These are phyloP conservation scores for Trichothecium sympodiale DNA, from an alignment of 2,329 filamentous ascomycete genomes.

Conservation along the genomic window DNA sequence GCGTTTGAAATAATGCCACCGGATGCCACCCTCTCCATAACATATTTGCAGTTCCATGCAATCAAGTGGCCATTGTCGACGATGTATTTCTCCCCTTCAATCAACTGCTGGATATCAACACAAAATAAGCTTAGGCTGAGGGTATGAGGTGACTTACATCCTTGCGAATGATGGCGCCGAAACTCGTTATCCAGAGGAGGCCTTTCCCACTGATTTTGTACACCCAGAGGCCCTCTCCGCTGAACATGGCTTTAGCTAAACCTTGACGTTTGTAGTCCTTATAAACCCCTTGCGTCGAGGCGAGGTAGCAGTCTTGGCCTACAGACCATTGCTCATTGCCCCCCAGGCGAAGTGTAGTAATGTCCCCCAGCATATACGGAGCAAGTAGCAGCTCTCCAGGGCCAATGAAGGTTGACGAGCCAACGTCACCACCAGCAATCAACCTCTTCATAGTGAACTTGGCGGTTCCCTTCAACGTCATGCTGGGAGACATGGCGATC, in stretches of 20 bases:
- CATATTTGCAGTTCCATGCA: constrained; percentile 93
- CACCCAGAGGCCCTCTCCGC: constrained; percentile 82
- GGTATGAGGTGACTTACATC: constrained; percentile 75
- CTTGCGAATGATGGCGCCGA: constrained; percentile 91
- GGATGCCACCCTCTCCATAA: constrained; percentile 78
- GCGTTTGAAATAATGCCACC: constrained; percentile 88
- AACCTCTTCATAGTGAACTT: constrained; percentile 90
- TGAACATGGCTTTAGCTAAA: constrained; percentile 84
- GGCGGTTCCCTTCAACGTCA: constrained; percentile 71
- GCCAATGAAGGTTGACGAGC: constrained; percentile 70
- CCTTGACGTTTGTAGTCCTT: constrained; percentile 83
- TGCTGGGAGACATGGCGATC: constrained; percentile 87
- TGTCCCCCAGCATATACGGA: constrained; percentile 70
- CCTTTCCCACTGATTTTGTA: constrained; percentile 77
- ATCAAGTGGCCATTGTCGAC: constrained; percentile 60
- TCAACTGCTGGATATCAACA: constrained; percentile 33
- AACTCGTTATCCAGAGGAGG: constrained; percentile 80
- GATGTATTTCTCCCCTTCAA: constrained; percentile 73
- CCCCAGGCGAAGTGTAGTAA: constrained; percentile 65
- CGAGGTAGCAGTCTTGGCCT: constrained; percentile 77
- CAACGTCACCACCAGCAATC: constrained; percentile 70
- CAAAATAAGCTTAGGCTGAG: no score
- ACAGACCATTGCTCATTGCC: constrained; percentile 73
- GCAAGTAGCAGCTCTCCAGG: constrained; percentile 84
- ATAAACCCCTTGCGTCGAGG: constrained; percentile 73